phyloP scores from a whole-genome alignment of 2,329 filamentous ascomycete genomes.

The Fusarium sororula region DNA sequence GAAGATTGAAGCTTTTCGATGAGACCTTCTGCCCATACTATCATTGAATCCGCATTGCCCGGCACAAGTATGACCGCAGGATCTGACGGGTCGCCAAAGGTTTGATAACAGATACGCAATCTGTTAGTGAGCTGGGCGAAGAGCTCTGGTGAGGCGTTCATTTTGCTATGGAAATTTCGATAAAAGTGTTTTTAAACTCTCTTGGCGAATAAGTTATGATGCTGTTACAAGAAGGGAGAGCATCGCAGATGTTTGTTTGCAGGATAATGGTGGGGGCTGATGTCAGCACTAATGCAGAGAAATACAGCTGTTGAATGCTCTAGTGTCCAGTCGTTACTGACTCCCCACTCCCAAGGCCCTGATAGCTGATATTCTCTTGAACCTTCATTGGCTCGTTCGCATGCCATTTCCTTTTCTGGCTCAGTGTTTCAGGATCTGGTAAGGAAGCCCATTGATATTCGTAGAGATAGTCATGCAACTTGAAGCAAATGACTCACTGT shows the following conservation, averaged over 20 bases:
- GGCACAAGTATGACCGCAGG: constrained; percentile 40
- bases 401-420: neutral
- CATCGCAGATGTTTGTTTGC: neutral
- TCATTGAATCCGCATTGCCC: constrained; percentile 38
- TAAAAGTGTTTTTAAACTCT: neutral
- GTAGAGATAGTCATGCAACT: neutral
- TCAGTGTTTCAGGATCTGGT: neutral
- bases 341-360: neutral
- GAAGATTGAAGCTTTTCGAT: constrained; percentile 28
- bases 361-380: neutral
- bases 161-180: neutral
- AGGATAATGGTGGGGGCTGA: neutral
- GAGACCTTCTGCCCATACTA: constrained; percentile 36
- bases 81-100: constrained; percentile 37
- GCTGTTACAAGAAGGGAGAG: neutral
- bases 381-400: neutral
- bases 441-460: no score
- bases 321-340: no score
- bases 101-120: constrained; percentile 45
- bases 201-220: neutral
- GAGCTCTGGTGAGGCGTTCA: constrained; percentile 35
- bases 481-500: no score
- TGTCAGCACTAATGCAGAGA: constrained; percentile 5
- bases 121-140: constrained; percentile 40
- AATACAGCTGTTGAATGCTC: neutral